Base-by-base conservation (phyloP, 73 alveolate genomes). In the Paramecium caudatum region DNA sequence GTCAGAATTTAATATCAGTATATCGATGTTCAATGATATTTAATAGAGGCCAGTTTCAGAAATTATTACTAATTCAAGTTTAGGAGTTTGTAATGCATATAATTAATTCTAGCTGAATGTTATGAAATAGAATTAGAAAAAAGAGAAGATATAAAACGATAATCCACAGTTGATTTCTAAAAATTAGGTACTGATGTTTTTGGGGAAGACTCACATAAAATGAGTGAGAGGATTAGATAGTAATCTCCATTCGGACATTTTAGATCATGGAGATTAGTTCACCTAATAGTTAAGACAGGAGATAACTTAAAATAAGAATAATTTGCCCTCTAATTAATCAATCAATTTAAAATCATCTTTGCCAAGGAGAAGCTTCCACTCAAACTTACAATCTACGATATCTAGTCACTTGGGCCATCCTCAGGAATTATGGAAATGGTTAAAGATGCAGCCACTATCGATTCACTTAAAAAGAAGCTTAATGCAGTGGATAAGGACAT, bases 391-490 rank as follows among this genome's bases (percentile, higher is more conserved):
- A 91, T 97, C 15, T 96, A 96, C 88, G 98, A 96, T 61, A 96
- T 95, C 46, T 65, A 95, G 21, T 91, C 97, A 32, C 93, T 98
- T 37, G 98, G 98, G 8, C 94, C 94, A 9, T 74, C 92, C 47
- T 94, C 96, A 43, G 99, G 99, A 15, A 91, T 96, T 30, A 96
- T 96, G 45, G 96, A 95, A 86, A 91, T 95, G 90, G 96, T 95
- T 16, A 90, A 94, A 49, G 97, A 96, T 94, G 94, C 99, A 2
- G 74, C 95, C 47, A 92, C 98, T 13, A 69, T 96, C 41, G 99
- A 96, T 91, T 91, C 95, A 62, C 92, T 96, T 32, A 93, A 93
- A 21, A 94, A 91, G 83, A 94, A 93, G 48, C 65, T 86, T 1
- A 55, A 63, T 43, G 17, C 87, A 2, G 19, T 37, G 88, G 86